Percentiles rank a stretch among this genome's conserved stretches.
These are phyloP conservation scores for Cucurbitaria berberidis DNA, from an alignment of 2,329 filamentous ascomycete genomes.

Conservation along the genomic window DNA sequence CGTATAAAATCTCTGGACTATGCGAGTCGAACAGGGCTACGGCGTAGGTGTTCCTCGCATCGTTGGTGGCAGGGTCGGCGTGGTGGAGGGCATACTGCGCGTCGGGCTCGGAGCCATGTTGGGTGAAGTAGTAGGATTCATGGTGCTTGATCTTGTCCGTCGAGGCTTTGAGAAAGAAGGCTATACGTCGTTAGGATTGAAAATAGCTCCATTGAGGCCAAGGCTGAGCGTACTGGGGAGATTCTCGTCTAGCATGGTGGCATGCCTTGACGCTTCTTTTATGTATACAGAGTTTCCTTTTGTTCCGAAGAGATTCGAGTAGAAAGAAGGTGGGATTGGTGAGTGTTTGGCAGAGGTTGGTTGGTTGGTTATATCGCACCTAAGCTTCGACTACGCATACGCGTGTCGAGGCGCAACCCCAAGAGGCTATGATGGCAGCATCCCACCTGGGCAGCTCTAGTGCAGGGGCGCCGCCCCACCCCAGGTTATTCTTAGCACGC, in stretches of 20 bases:
- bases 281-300: not conserved
- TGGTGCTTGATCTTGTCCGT: constrained; percentile 58
- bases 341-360: not conserved
- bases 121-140: constrained; percentile 62
- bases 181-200: constrained; percentile 52
- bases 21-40: constrained; percentile 83
- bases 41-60: constrained; percentile 82
- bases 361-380: not conserved
- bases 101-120: constrained; percentile 80
- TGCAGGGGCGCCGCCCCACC: not conserved
- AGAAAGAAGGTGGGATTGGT: not conserved
- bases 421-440: not conserved
- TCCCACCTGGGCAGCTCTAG: not conserved
- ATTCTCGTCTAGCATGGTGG: constrained; percentile 86
- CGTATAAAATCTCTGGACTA: constrained; percentile 81
- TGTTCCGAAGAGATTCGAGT: not conserved
- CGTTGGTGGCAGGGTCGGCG: constrained; percentile 71
- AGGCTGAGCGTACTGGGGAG: constrained; percentile 66
- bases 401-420: not conserved
- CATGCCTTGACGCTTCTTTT: constrained; percentile 17
- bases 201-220: not conserved
- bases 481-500: not conserved
- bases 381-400: not conserved
- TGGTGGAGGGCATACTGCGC: constrained; percentile 82
- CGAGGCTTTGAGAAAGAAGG: constrained; percentile 65